Base-by-base conservation (phyloP, 305 asterid species). In the Fraxinus dipetala region DNA sequence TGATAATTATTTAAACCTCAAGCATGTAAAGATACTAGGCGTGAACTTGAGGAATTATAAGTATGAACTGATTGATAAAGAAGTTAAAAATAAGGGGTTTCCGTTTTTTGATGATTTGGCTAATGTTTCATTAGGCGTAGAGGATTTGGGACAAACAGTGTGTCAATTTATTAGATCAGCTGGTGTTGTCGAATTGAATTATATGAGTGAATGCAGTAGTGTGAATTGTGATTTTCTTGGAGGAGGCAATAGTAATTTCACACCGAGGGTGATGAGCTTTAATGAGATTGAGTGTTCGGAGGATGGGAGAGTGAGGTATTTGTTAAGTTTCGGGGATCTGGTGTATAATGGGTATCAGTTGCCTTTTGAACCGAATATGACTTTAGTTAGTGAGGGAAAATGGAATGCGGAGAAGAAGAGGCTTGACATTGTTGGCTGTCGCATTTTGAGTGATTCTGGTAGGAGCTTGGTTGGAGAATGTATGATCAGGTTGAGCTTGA, bases 361-460 rank as follows among this genome's bases (percentile, higher is more conserved):
- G 83, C 84, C 89, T 31, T 89, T 92, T 45, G 88, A 89, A 56
- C 97, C 97, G 9, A 91, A 90, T 79, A 65, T 78, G 67, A 90
- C 94, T 32, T 82, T 95, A 84, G 89, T 93, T 82, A 86, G 88
- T 22, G 99, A 95, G 86, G 99, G 99, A 78, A 92, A 85, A 79
- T 95, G 97, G 98, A 91, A 95, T 45, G 78, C 48, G 73, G 84
- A 87, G 91, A 91, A 85, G 28, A 94, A 76, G 86, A 90, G 92
- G 87, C 91, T 94, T 78, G 87, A 93, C 88, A 86, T 94, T 95
- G 91, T 92, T 86, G 98, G 89, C 26, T 95, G 99, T 83, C 91
- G 87, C 78, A 91, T 94, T 78, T 88, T 87, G 77, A 89, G 87
- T 85, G 91, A 87, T 79, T 85, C 89, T 48, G 89, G 88, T 75